Conservation (phyloP, 2,329 filamentous ascomycete species). For the Ophiocordyceps camponoti-leonardi region DNA sequence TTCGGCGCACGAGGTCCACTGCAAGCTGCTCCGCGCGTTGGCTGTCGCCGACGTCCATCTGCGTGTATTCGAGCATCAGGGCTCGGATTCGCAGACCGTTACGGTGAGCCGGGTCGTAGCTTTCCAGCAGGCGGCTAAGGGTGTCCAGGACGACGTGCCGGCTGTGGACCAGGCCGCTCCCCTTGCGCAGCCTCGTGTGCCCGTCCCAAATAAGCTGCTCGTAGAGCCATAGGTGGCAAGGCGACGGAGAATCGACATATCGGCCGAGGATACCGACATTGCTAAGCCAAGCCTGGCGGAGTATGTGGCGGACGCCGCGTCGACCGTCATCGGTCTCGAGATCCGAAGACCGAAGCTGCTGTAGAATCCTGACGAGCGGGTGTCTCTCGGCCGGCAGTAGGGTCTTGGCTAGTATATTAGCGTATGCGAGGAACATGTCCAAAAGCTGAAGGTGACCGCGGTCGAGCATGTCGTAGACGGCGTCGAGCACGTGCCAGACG, state of each 20-base stretch:
- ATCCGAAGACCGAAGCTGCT: conserved; percentile 14
- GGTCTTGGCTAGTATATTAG: conserved; percentile 10
- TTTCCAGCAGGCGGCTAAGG: conserved; percentile 9
- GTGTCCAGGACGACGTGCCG: conserved; percentile 13
- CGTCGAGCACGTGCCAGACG: conserved; percentile 20
- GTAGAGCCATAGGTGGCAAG: conserved; percentile 18
- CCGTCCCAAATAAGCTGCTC: conserved; percentile 22
- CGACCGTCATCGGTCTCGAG: conserved; percentile 14
- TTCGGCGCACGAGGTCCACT: conserved; percentile 10
- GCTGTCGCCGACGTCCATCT: conserved; percentile 18
- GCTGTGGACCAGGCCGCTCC: conserved; percentile 12
- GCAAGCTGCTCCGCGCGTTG: conserved; percentile 14
- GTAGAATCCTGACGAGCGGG: conserved; percentile 15
- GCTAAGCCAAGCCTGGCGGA: conserved; percentile 18
- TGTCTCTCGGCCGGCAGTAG: conserved; percentile 13
- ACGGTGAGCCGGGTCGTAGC: conserved; percentile 1
- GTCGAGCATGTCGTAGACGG: conserved; percentile 20
- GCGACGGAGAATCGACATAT: conserved; percentile 11
- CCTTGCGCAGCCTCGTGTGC: conserved; percentile 15
- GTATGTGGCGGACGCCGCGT: conserved; percentile 13
- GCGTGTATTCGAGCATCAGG: conserved; percentile 18
- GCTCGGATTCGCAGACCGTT: conserved; percentile 14
- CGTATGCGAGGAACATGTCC: conserved; percentile 16
- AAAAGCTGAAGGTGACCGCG: conserved; percentile 16
- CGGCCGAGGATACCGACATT: conserved; percentile 16